Evolutionary conservation across 106 monocot genomes (phyloP), one percentile per base, ranked within the genome.

Genomic region (Dendrobium chrysotoxum): DNA sequence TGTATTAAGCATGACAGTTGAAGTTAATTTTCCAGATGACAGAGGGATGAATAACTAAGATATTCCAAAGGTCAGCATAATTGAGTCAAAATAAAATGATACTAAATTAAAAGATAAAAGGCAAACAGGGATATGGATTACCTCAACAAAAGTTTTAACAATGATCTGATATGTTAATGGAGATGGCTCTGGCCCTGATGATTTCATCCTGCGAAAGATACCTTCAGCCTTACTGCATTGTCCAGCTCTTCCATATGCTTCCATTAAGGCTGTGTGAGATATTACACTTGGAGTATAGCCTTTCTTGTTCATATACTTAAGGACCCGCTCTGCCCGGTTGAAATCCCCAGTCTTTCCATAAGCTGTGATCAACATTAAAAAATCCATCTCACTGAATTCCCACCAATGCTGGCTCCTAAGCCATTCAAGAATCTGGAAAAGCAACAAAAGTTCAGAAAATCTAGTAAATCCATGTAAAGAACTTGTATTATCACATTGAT

Each of bases 321-420:
- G 68, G 41, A 95, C 84, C 77, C 87, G 86, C 53, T 98, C 95
- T 12, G 98, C 98, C 85, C 46, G 89, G 26, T 81, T 91, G 65
- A 92, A 98, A 83, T 94, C 85, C 45, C 90, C 95, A 4, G 90
- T 41, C 79, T 95, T 95, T 53, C 98, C 95, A 82, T 95, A 91
- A 30, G 92, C 95, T 26, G 98, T 95, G 23, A 95, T 87, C 67
- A 95, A 91, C 92, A 98, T 91, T 25, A 98, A 84, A 81, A 86
- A 95, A 77, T 95, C 98, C 95, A 91, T 92, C 85, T 95, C 91
- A 83, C 72, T 85, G 80, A 98, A 98, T 72, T 88, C 82, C 98
- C 98, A 98, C 98, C 94, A 95, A 68, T 95, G 95, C 68, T 98
- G 95, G 38, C 83, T 88, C 80, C 95, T 86, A 46, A 98, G 92